phyloP scores from a whole-genome alignment of 495 filamentous ascomycete species.

The Hyaloscypha variabilis region DNA sequence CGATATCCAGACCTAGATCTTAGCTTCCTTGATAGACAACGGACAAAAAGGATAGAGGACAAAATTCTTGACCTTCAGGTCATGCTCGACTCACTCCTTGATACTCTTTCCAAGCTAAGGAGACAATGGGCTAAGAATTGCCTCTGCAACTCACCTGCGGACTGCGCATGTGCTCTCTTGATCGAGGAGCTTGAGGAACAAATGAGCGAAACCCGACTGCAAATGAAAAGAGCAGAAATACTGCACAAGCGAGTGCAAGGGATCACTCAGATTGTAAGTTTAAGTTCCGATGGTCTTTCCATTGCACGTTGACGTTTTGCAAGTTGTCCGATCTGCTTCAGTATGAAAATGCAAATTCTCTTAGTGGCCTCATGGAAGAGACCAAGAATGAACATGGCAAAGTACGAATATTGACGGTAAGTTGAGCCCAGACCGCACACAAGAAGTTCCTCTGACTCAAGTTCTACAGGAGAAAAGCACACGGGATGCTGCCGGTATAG shows the following conservation, averaged over 20 bases:
- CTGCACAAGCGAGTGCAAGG: conserved; percentile 24
- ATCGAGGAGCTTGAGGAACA: conserved; percentile 21
- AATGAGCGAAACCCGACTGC: conserved; percentile 1
- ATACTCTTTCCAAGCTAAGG: conserved; percentile 22
- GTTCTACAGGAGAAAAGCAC: conserved; percentile 32
- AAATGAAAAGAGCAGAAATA: conserved; percentile 19
- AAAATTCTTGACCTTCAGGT: conserved; percentile 24
- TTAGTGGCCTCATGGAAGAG: conserved; percentile 26
- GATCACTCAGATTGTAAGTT: conserved; percentile 24
- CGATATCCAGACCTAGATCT: conserved; percentile 4
- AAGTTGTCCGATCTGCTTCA: conserved; percentile 33
- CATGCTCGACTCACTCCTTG: conserved; percentile 23
- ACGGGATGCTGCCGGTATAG: conserved; percentile 36
- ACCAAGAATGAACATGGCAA: conserved; percentile 23
- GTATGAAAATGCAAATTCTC: conserved; percentile 20
- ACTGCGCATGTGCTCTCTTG: neutral
- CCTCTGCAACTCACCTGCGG: neutral
- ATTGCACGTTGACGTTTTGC: neutral
- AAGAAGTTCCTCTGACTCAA: neutral
- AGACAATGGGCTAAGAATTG: conserved; percentile 17
- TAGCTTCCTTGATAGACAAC: conserved; percentile 26
- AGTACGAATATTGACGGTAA: conserved; percentile 30
- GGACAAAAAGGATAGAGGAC: conserved; percentile 31
- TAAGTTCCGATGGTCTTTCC: neutral
- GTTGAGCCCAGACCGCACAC: neutral